Percentiles rank a stretch among this genome's conserved stretches.
These are phyloP conservation scores for Myxozyma melibiosi DNA, from an alignment of 805 yeast genomes.

Conservation along the genomic window DNA sequence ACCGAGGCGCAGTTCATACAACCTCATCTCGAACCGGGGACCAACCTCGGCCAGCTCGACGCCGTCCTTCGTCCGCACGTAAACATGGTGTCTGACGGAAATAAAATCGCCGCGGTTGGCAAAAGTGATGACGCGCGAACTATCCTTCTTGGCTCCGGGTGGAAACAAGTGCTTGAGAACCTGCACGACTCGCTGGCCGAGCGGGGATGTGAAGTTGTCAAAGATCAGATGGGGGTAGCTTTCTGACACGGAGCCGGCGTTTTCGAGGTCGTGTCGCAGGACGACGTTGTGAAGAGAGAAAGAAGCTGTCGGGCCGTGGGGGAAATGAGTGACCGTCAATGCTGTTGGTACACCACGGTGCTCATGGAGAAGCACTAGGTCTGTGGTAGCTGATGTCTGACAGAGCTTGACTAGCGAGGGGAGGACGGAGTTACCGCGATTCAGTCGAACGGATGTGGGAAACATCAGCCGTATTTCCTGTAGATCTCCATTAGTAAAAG, in stretches of 20 bases:
- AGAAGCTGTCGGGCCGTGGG: constrained; percentile 96
- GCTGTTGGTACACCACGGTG: constrained; percentile 99
- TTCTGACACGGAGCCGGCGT: constrained; percentile 86
- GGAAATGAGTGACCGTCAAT: constrained; percentile 88
- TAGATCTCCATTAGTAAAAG: neutral
- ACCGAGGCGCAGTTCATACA: constrained; percentile 85
- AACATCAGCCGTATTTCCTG: constrained; percentile 80
- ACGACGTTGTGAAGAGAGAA: constrained; percentile 94
- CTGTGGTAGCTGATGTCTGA: constrained; percentile 77
- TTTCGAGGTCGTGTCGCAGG: constrained; percentile 85
- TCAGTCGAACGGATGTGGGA: constrained; percentile 85
- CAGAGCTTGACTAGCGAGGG: constrained; percentile 84
- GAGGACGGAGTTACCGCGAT: constrained; percentile 90
- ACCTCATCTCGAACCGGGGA: constrained; percentile 96
- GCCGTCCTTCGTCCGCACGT: constrained; percentile 80
- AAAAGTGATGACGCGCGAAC: constrained; percentile 90
- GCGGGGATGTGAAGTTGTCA: constrained; percentile 78
- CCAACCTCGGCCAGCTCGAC: constrained; percentile 96
- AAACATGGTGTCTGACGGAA: constrained; percentile 92
- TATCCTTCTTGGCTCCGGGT: constrained; percentile 91
- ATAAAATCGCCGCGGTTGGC: constrained; percentile 89
- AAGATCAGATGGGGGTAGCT: constrained; percentile 92
- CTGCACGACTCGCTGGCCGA: constrained; percentile 81
- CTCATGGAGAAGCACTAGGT: constrained; percentile 84
- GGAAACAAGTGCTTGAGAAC: constrained; percentile 89